Conservation (phyloP, 768 basidiomycete species). For the Psilocybe cubensis region DNA sequence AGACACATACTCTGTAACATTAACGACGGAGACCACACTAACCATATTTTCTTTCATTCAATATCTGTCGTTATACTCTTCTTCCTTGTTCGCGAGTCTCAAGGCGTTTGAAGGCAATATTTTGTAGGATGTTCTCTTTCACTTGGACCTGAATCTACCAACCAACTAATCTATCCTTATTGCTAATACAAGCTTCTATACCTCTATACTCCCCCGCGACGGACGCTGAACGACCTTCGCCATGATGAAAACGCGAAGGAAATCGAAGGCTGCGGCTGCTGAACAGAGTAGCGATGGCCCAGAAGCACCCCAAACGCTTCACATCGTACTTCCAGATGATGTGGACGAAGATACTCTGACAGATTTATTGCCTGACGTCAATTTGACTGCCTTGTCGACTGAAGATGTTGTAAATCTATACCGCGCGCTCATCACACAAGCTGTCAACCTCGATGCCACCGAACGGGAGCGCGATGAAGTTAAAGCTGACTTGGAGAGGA, state of each 20-base stretch:
- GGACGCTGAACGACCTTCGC: conserved; percentile 1
- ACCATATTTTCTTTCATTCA: neutral
- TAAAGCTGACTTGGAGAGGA: conserved; percentile 67
- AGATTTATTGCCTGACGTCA: conserved; percentile 61
- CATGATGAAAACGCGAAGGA: conserved; percentile 62
- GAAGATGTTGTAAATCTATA: conserved; percentile 69
- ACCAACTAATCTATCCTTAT: neutral
- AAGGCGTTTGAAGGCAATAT: neutral
- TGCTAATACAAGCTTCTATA: conserved; percentile 1
- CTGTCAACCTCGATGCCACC: conserved; percentile 53
- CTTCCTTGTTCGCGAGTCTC: neutral
- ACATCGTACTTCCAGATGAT: conserved; percentile 64
- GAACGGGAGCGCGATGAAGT: conserved; percentile 72
- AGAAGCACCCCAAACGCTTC: conserved; percentile 38
- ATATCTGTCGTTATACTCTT: neutral
- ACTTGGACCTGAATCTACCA: neutral
- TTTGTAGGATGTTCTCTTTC: too few relatives aligned
- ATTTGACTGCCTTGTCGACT: conserved; percentile 56
- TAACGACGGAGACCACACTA: conserved; percentile 30
- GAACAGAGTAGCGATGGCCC: conserved; percentile 32
- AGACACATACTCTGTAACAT: neutral
- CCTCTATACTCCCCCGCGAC: neutral
- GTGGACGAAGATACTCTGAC: conserved; percentile 65
- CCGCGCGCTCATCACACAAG: conserved; percentile 60
- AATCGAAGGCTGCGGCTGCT: conserved; percentile 57